Evolutionary conservation across 176 grass and related monocot species (phyloP).

Genomic region (Carex littledalei): DNA sequence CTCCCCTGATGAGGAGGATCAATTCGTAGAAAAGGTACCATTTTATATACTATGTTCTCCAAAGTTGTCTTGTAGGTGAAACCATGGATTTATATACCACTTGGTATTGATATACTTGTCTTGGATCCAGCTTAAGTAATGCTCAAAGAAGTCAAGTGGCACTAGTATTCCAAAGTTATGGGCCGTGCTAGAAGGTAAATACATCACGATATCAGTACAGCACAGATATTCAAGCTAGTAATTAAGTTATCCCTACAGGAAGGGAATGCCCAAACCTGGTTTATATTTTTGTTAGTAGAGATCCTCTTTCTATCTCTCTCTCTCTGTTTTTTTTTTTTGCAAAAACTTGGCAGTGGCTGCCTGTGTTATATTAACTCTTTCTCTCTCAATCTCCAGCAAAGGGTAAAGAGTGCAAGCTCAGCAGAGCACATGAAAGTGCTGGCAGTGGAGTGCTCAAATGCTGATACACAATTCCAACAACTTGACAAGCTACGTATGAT

Average conservation of each 20-base stretch:
- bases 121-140: background rate
- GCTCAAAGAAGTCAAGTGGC: background rate
- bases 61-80: background rate
- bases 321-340: too few relatives aligned
- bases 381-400: constrained; percentile 63
- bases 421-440: constrained; percentile 57
- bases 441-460: constrained; percentile 49
- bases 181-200: background rate
- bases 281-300: constrained; percentile 7
- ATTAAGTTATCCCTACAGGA: background rate
- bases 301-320: background rate
- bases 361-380: too few relatives aligned
- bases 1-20: constrained; percentile 81
- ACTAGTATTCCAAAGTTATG: background rate
- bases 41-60: background rate
- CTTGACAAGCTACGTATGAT: constrained; percentile 59
- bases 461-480: constrained; percentile 67
- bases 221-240: background rate
- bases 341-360: too few relatives aligned
- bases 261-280: background rate
- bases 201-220: background rate
- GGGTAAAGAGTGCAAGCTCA: constrained; percentile 53
- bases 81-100: background rate
- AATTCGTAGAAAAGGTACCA: constrained; percentile 72
- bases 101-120: background rate